Evolutionary conservation across 2,329 filamentous ascomycete genomes (phyloP), one percentile per base, ranked within the genome.

Genomic region (Sarocladium brachiariae): DNA sequence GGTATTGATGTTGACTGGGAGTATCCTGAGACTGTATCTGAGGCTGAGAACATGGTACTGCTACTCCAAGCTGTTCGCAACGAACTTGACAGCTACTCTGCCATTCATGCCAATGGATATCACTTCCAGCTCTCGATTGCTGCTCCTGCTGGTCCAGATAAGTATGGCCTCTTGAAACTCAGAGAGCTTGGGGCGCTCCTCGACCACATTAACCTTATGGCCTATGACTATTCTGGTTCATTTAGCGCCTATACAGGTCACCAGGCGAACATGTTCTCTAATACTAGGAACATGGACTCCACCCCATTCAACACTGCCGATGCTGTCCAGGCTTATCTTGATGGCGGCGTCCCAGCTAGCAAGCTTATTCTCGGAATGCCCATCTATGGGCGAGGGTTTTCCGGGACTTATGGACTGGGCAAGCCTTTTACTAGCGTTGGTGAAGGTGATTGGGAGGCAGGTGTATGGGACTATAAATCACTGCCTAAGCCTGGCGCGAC

Each of bases 361-460:
- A 92, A 92, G 65, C 78, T 95, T 50, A 76, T 88, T 2, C 71
- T 93, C 4, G 88, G 89, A 2, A 84, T 93, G 76, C 88, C 89
- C 0, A 71, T 95, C 7, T 61, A 62, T 48, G 59, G 63, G 23
- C 57, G 63, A 33, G 55, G 60, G 30, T 62, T 64, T 54, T 21
- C 59, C 33, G 49, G 57, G 23, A 78, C 89, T 0, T 65, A 71
- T 16, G 87, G 87, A 0, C 75, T 84, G 1, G 89, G 88, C 8
- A 65, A 76, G 54, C 52, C 76, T 0, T 93, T 75, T 67, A 74
- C 60, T 2, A 86, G 86, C 16, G 67, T 84, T 19, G 87, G 87
- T 2, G 62, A 69, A 11, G 87, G 87, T 0, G 82, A 74, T 50
- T 92, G 83, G 81, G 87, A 93, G 66, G 70, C 74, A n/a, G 86